phyloP scores from a whole-genome alignment of 306 rosid genomes.

The Gleditsia sinensis region DNA sequence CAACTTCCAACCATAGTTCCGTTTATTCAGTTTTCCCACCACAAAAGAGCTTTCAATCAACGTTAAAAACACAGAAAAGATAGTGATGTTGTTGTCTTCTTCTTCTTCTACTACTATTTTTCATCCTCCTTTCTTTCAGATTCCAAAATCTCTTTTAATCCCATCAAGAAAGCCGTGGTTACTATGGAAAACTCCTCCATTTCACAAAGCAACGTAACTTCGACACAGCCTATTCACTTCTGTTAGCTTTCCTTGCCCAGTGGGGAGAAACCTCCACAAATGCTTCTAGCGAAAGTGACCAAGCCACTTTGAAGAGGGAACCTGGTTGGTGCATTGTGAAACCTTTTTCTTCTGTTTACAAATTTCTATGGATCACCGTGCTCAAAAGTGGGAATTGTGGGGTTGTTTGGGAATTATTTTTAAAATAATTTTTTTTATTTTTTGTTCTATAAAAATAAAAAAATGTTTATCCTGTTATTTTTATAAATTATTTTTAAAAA shows the following conservation, averaged over 20 bases:
- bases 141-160: conserved; percentile 11
- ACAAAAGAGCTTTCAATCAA: conserved; percentile 12
- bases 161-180: conserved; percentile 29
- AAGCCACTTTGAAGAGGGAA: conserved; percentile 71
- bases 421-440: too few species aligned
- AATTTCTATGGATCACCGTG: too few species aligned
- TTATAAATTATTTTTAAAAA: too few species aligned
- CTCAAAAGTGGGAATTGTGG: too few species aligned
- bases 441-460: too few species aligned
- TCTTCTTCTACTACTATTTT: not conserved
- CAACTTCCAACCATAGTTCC: not conserved
- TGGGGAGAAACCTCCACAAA: conserved; percentile 30
- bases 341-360: too few species aligned
- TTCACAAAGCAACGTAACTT: conserved; percentile 24
- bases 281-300: conserved; percentile 60
- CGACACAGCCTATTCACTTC: conserved; percentile 17
- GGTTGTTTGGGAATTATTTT: too few species aligned
- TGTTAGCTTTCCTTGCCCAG: conserved; percentile 15
- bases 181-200: conserved; percentile 12
- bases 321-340: conserved; percentile 59
- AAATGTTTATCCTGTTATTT: too few species aligned
- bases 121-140: conserved; percentile 17
- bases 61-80: conserved; percentile 13
- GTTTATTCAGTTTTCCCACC: conserved; percentile 14
- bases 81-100: conserved; percentile 24